Evolutionary conservation across 768 basidiomycete genomes (phyloP).

Genomic region (Thelephora aurantiotincta): DNA sequence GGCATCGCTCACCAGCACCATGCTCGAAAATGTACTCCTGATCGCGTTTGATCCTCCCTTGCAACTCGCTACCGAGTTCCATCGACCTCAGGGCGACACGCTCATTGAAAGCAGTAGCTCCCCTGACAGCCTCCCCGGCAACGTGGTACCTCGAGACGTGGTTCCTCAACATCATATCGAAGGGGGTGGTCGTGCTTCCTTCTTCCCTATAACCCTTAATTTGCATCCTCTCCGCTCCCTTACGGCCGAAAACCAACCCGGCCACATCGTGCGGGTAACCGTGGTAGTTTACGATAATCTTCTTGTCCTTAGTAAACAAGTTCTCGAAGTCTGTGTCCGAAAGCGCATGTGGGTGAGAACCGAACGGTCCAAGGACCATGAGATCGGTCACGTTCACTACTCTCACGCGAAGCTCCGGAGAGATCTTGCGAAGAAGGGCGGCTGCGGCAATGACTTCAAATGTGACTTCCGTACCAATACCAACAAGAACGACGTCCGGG

Average conservation of each 20-base stretch:
- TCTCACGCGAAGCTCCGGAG: slow-evolving; percentile 64
- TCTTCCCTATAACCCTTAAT: slow-evolving; percentile 42
- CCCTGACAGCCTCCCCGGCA: slow-evolving; percentile 44
- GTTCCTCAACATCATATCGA: slow-evolving; percentile 74
- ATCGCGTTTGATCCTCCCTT: slow-evolving; percentile 48
- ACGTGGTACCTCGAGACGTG: slow-evolving; percentile 53
- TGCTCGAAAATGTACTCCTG: slow-evolving; percentile 44
- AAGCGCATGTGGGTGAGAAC: slow-evolving; percentile 67
- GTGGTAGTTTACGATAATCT: slow-evolving; percentile 75
- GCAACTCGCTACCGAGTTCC: slow-evolving; percentile 36
- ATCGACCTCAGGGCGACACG: slow-evolving; percentile 46
- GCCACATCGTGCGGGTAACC: slow-evolving; percentile 51
- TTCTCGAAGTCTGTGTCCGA: slow-evolving; percentile 43
- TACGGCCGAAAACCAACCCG: slow-evolving; percentile 44
- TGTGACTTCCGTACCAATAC: slow-evolving; percentile 79
- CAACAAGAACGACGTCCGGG: slow-evolving; percentile 74
- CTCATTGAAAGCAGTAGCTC: slow-evolving; percentile 35
- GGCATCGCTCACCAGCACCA: slow-evolving; percentile 32
- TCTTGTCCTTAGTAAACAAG: slow-evolving; percentile 58
- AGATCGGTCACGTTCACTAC: slow-evolving; percentile 86
- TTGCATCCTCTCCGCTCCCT: slow-evolving; percentile 23
- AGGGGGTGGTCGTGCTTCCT: slow-evolving; percentile 75
- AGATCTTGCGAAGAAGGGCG: slow-evolving; percentile 53
- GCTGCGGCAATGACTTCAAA: slow-evolving; percentile 85
- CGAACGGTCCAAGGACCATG: slow-evolving; percentile 62